Evolutionary conservation across 768 basidiomycete genomes (phyloP).

Genomic region (Agaricus blazei): DNA sequence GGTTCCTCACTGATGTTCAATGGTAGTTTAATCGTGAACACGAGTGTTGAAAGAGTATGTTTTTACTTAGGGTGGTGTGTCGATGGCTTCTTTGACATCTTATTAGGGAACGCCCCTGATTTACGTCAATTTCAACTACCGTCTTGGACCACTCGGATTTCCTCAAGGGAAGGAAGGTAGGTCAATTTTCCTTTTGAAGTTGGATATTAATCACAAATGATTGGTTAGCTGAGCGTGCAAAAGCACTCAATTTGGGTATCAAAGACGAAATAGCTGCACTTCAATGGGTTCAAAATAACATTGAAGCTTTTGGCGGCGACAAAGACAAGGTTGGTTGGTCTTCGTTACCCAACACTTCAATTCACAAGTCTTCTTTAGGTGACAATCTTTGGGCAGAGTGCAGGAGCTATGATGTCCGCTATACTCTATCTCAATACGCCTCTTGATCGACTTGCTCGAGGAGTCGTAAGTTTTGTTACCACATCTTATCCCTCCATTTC

Average conservation of each 20-base stretch:
- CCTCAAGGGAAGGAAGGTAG: constrained; percentile 33
- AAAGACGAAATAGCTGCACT: constrained; percentile 41
- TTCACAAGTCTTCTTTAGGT: constrained; percentile 24
- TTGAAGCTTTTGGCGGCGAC: constrained; percentile 55
- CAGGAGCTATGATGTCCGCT: constrained; percentile 43
- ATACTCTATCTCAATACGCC: constrained; percentile 32
- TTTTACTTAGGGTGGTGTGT: neutral
- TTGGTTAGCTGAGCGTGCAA: constrained; percentile 25
- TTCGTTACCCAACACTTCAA: no score
- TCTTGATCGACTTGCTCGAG: constrained; percentile 28
- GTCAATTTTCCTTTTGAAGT: neutral
- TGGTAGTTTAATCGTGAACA: constrained; percentile 29
- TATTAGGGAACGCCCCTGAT: constrained; percentile 37
- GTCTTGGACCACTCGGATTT: constrained; percentile 43
- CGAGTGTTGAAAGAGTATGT: constrained; percentile 29
- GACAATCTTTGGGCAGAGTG: constrained; percentile 49
- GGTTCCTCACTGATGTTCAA: constrained; percentile 26
- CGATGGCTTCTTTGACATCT: neutral
- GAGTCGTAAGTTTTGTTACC: constrained; percentile 18
- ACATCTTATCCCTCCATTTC: neutral
- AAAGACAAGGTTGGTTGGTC: constrained; percentile 19
- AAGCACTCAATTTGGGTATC: constrained; percentile 40
- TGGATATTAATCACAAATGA: no score
- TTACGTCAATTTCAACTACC: constrained; percentile 34
- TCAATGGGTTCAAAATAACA: constrained; percentile 56